Conservation (phyloP, 192 early-diverging fungal genomes). For the Gonapodya prolifera region DNA sequence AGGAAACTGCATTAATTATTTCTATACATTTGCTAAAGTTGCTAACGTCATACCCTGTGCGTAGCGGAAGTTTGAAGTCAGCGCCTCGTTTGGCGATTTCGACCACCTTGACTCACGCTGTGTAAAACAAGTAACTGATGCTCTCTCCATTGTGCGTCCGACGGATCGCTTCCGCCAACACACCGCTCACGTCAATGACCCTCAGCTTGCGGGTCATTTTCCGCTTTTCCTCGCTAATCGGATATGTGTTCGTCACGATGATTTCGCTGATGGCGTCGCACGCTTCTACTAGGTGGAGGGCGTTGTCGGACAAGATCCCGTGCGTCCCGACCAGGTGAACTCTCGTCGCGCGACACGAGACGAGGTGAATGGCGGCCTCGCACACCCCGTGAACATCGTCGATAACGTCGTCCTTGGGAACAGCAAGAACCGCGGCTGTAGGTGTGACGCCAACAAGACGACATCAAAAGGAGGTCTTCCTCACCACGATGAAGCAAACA, state of each 20-base stretch:
- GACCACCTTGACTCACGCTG: not conserved
- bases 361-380: constrained; percentile 80
- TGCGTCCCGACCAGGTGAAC: constrained; percentile 92
- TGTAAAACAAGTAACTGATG: constrained; percentile 73
- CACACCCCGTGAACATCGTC: constrained; percentile 82
- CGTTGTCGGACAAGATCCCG: constrained; percentile 81
- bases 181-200: constrained; percentile 75
- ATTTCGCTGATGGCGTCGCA: constrained; percentile 62
- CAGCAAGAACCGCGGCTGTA: too few relatives aligned
- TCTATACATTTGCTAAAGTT: too few relatives aligned
- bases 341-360: constrained; percentile 66
- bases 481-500: constrained; percentile 33
- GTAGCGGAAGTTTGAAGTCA: too few relatives aligned
- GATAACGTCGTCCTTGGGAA: constrained; percentile 85
- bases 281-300: constrained; percentile 70
- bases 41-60: too few relatives aligned
- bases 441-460: constrained; percentile 8
- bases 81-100: too few relatives aligned
- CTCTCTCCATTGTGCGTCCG: constrained; percentile 89
- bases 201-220: constrained; percentile 59
- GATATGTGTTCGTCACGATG: constrained; percentile 87
- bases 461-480: not conserved
- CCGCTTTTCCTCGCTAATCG: constrained; percentile 55
- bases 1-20: too few relatives aligned
- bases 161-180: constrained; percentile 89